A percentile compares a stretch with the other conserved stretches of the same genome.
Conservation (phyloP, 1,284 basidiomycete species). For the Ustilago xerochloae region DNA sequence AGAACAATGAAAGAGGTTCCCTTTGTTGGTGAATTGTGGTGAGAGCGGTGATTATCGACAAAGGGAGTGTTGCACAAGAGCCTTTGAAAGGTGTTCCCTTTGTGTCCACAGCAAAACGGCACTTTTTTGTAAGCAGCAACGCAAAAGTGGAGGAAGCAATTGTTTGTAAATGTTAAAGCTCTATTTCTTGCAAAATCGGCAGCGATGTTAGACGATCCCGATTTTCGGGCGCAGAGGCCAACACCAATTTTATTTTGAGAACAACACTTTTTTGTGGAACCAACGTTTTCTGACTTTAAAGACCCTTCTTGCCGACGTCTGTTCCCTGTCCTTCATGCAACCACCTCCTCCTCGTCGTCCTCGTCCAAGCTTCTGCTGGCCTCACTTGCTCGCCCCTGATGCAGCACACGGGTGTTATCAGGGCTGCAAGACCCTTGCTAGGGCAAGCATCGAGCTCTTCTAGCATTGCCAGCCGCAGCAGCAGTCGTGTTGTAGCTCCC, state of each 20-base stretch:
- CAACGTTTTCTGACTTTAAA: neutral
- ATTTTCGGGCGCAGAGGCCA: too few species aligned
- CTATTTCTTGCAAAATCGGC: neutral
- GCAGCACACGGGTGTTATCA: neutral
- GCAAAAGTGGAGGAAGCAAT: neutral
- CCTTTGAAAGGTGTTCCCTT: neutral
- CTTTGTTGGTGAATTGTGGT: neutral
- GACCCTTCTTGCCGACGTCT: too few species aligned
- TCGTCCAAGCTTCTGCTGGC: neutral
- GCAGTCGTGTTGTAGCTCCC: neutral
- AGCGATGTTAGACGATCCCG: neutral
- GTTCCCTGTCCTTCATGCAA: neutral
- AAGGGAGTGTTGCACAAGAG: neutral
- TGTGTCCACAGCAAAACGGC: too few species aligned
- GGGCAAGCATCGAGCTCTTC: conserved; percentile 6
- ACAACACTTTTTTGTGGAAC: conserved; percentile 1
- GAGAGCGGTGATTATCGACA: neutral
- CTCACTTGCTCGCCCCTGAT: neutral
- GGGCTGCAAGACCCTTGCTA: neutral
- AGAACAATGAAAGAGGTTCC: neutral
- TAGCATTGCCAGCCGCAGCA: neutral
- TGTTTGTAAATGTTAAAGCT: neutral
- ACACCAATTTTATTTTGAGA: neutral
- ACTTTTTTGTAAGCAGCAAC: too few species aligned
- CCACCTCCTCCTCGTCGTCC: conserved; percentile 2